Evolutionary conservation across 176 grass and related monocot genomes (phyloP), one percentile per base, ranked within the genome.

Genomic region (Aegilops speltoides): DNA sequence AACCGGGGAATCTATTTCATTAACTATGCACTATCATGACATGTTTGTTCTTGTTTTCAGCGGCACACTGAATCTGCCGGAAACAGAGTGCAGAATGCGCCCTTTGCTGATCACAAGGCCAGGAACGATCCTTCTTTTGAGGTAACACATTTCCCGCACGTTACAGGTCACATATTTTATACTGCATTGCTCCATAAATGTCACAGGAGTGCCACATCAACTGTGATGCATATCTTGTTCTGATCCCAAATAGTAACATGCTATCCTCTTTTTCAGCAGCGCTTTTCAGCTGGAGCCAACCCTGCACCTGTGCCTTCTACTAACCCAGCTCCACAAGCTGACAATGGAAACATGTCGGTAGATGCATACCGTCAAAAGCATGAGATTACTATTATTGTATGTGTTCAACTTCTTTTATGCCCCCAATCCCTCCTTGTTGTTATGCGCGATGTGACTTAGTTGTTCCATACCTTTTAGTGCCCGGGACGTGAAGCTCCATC

Each of bases 281-380:
- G 17, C 46, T 76, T 40, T 81, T 70, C 76, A 41, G 40, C 89
- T 87, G 85, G 81, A 64, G 17, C 5, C 3, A 85, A 81, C 64
- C 36, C 34, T 77, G 32, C 69, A 5, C 69, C 24, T 64, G 46
- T 40, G 45, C 33, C 10, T 0, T 20, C 43, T 25, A 26, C 57
- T 31, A 57, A 67, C 73, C 57, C 84, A 59, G 70, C 64, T 82
- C 54, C 90, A 45, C 78, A 82, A 52, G 90, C 20, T 77, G 56
- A 24, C 82, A 91, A 71, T 85, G 90, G 86, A 67, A 89, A 32
- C 56, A 73, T 82, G 16, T 92, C 91, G 5, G 65, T 82, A 22
- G 91, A 94, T 33, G 91, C 90, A 67, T 98, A 98, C 85, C 91
- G 96, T 72, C 26, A 59, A 48, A 91, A 93, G 52, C 96, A 98